These are phyloP conservation scores for Anastatica hierochuntica DNA, from an alignment of 345 rosid genomes.

Conservation along the genomic window DNA sequence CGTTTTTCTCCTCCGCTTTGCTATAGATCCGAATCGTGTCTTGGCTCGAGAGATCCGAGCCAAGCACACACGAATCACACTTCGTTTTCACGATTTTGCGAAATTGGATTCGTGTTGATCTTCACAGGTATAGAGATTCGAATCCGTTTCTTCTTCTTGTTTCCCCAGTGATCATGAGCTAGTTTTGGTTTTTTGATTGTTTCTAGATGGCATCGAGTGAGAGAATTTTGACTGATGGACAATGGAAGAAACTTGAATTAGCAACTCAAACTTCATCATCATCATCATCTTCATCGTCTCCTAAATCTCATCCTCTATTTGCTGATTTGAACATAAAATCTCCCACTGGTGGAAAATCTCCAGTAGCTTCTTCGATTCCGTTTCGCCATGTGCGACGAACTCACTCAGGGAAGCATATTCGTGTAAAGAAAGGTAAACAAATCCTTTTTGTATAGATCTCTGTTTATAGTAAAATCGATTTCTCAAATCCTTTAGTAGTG, in stretches of 20 bases:
- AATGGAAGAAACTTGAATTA: constrained; percentile 68
- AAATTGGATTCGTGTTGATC: constrained; percentile 4
- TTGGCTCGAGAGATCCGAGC: constrained; percentile 99
- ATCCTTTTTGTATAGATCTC: no score
- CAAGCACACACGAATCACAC: constrained; percentile 39
- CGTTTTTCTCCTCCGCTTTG: constrained; percentile 12
- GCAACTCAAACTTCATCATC: constrained; percentile 59
- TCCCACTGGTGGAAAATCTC: constrained; percentile 53
- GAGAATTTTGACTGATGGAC: constrained; percentile 71
- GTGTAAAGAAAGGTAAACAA: constrained; percentile 72
- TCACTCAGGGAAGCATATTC: constrained; percentile 72
- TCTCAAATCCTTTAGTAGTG: no score
- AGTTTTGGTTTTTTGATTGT: background rate
- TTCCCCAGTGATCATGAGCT: background rate
- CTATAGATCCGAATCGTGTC: constrained; percentile 31
- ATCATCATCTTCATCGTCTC: constrained; percentile 69
- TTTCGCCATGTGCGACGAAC: constrained; percentile 70
- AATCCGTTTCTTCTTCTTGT: background rate
- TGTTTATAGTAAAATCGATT: no score
- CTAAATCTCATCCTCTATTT: constrained; percentile 59
- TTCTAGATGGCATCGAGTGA: constrained; percentile 66
- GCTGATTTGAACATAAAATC: constrained; percentile 66
- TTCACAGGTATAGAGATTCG: constrained; percentile 13
- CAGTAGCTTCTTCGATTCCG: constrained; percentile 57
- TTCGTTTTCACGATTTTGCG: constrained; percentile 33